phyloP scores from a whole-genome alignment of 805 yeast genomes.

The Metschnikowia matae region DNA sequence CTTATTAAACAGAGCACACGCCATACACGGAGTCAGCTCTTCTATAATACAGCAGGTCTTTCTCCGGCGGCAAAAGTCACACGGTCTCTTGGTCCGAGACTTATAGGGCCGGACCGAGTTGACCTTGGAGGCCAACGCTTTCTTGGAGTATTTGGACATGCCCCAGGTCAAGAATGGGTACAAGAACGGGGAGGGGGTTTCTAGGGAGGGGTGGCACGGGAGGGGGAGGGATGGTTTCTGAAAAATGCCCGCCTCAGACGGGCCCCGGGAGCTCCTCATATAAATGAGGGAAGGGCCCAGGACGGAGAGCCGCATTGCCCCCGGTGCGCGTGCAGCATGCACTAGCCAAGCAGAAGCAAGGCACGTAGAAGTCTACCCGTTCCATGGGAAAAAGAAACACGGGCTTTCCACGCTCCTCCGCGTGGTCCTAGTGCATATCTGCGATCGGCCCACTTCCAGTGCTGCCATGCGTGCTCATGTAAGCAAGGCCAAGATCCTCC shows the following conservation, averaged over 20 bases:
- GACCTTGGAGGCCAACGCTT: constrained; percentile 16
- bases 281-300: background rate
- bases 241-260: background rate
- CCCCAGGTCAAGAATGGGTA: background rate
- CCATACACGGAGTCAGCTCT: constrained; percentile 27
- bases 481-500: constrained; percentile 1
- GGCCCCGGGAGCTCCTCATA: background rate
- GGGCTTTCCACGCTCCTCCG: background rate
- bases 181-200: background rate
- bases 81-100: constrained; percentile 31
- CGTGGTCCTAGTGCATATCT: background rate
- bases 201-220: background rate
- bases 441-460: background rate
- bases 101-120: constrained; percentile 29
- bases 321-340: constrained; percentile 1
- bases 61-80: constrained; percentile 33
- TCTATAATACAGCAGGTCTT: constrained; percentile 35
- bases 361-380: background rate
- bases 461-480: background rate
- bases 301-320: background rate
- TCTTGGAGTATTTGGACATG: constrained; percentile 14
- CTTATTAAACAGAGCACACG: constrained; percentile 27
- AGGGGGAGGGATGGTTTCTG: background rate
- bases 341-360: constrained; percentile 2
- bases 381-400: background rate